Evolutionary conservation across 2,329 filamentous ascomycete genomes (phyloP).

Genomic region (Pseudocercospora cruenta): DNA sequence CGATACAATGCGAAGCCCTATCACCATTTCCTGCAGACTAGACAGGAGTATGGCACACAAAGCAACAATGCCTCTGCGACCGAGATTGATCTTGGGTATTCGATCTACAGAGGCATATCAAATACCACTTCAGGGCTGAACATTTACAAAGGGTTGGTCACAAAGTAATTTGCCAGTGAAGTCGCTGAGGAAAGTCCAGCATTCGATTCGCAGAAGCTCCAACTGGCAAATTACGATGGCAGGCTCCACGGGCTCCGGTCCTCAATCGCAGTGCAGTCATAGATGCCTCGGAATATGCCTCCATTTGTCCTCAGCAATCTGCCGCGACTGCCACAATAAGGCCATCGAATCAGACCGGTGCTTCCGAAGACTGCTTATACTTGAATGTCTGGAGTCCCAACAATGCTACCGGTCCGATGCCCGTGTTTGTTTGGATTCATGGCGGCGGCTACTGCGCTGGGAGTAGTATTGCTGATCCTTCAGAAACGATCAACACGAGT

Average conservation of each 20-base stretch:
- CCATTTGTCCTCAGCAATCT: constrained; percentile 32
- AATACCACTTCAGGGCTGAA: constrained; percentile 25
- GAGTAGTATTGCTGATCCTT: constrained; percentile 44
- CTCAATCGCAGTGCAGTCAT: constrained; percentile 30
- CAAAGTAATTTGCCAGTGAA: neutral
- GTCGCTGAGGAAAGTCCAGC: constrained; percentile 11
- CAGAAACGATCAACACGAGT: constrained; percentile 51
- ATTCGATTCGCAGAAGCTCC: constrained; percentile 35
- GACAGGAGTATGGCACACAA: constrained; percentile 15
- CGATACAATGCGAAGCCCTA: constrained; percentile 23
- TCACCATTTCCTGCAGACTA: constrained; percentile 11
- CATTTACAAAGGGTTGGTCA: constrained; percentile 27
- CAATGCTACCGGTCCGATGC: constrained; percentile 40
- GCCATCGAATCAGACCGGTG: constrained; percentile 20
- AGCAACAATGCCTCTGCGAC: constrained; percentile 11
- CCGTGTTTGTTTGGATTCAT: constrained; percentile 48
- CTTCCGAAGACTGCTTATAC: constrained; percentile 43
- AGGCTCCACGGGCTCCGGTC: constrained; percentile 32
- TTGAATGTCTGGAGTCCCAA: constrained; percentile 37
- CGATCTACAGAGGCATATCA: constrained; percentile 28
- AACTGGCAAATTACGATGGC: constrained; percentile 31
- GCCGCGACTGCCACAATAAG: neutral
- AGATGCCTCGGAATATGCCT: constrained; percentile 20
- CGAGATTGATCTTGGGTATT: constrained; percentile 34
- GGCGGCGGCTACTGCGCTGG: constrained; percentile 46